Base-by-base conservation (phyloP, 2,329 filamentous ascomycete species). In the Aspergillus amoenus region DNA sequence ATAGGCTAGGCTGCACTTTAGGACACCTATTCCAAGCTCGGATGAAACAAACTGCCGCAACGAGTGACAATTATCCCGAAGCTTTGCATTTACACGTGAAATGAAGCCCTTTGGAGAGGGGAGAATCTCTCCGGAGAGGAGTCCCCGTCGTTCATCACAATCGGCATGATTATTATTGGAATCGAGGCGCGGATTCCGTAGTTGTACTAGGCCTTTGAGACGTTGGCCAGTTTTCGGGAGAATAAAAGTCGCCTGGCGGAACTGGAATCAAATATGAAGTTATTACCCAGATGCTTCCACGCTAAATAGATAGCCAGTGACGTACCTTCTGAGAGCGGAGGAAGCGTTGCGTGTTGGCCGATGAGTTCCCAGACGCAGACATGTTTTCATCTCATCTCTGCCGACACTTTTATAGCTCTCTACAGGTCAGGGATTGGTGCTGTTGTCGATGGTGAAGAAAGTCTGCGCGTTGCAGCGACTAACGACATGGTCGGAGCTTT, bases 1-100 rank as follows among this genome's bases (percentile, higher is more conserved):
- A 75, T 97, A 97, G 44, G 93, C 93, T 60, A 97, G 76, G 32
- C 91, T 93, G 78, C 92, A 97, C 76, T 97, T 97, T 67, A 97
- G 78, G 52, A 96, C 89, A 40, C 88, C 89, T 58, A 88, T 87
- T 5, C 91, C 93, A 34, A 84, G 87, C 34, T 88, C 86, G 0
- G 91, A 93, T 39, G 82, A 78, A 6, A 87, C 69, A 79, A 91
- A 94, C 56, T 73, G 68, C 74, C 84, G 82, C 47, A 82, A 68
- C 49, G 70, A 72, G n/a, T 67, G 62, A 61, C 74, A 72, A 3
- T 72, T 64, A 27, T 78, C 65, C 52, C 68, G 75, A 52, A 78
- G 60, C 53, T 48, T 68, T 39, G 61, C 58, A 48, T 47, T 64
- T 43, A 72, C 47, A 9, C 58, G 63, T 6, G 57, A 56, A 9